Conservation (phyloP, 805 yeast species). For the Candida piceae region DNA sequence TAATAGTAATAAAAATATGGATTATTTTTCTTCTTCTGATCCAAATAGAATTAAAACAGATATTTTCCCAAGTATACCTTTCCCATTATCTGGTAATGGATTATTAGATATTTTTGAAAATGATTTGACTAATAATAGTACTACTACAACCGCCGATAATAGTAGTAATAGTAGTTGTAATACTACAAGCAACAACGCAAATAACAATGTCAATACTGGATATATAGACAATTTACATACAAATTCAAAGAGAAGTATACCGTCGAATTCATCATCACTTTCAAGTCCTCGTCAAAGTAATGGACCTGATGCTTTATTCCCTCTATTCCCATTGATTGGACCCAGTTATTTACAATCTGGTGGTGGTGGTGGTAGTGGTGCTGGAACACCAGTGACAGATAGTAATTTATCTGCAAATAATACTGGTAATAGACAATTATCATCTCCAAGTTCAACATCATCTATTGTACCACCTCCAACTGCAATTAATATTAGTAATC, state of each 20-base stretch:
- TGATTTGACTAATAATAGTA: too few relatives aligned
- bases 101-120: slow-evolving; percentile 28
- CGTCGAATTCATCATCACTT: too few relatives aligned
- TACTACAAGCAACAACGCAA: not conserved
- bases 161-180: too few relatives aligned
- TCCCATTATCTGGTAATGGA: slow-evolving; percentile 28
- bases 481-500: slow-evolving; percentile 3
- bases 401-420: too few relatives aligned
- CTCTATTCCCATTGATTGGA: slow-evolving; percentile 30
- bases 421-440: too few relatives aligned
- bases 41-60: slow-evolving; percentile 8
- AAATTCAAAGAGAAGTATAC: too few relatives aligned
- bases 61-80: slow-evolving; percentile 14
- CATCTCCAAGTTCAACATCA: slow-evolving; percentile 5
- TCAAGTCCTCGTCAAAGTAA: slow-evolving; percentile 17
- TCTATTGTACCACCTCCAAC: slow-evolving; percentile 9
- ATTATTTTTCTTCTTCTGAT: too few relatives aligned
- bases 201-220: slow-evolving; percentile 6
- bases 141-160: too few relatives aligned
- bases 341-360: slow-evolving; percentile 22
- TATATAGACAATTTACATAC: too few relatives aligned
- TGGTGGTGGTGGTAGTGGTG: too few relatives aligned
- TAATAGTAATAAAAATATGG: too few relatives aligned
- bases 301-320: slow-evolving; percentile 29
- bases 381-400: too few relatives aligned